A percentile compares a stretch with the other conserved stretches of the same genome.
phyloP scores from a whole-genome alignment of 306 rosid species.

The Gleditsia sinensis region DNA sequence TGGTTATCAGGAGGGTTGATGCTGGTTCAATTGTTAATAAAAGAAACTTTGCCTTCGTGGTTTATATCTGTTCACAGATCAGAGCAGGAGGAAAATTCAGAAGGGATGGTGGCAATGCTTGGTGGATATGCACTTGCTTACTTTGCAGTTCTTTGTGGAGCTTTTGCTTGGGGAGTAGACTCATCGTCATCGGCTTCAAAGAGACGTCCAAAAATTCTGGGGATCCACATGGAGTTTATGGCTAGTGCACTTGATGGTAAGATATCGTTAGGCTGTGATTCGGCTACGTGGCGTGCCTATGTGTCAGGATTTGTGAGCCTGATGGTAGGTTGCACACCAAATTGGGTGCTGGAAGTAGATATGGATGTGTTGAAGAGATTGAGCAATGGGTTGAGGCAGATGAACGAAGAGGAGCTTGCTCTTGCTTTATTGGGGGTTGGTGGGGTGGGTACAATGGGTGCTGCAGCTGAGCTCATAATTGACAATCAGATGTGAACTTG shows the following conservation, averaged over 20 bases:
- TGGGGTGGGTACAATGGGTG: constrained; percentile 79
- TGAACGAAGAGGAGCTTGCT: constrained; percentile 88
- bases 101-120: constrained; percentile 76
- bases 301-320: constrained; percentile 73
- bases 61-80: constrained; percentile 71
- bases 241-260: constrained; percentile 89
- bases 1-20: constrained; percentile 82
- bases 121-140: constrained; percentile 91
- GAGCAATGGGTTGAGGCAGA: constrained; percentile 72
- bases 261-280: constrained; percentile 77
- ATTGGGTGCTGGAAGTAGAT: constrained; percentile 84
- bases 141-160: constrained; percentile 76
- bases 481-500: constrained; percentile 42
- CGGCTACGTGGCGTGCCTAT: constrained; percentile 84
- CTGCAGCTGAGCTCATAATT: constrained; percentile 82
- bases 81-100: constrained; percentile 61
- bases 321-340: constrained; percentile 76
- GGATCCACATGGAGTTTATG: constrained; percentile 75
- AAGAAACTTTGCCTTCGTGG: constrained; percentile 93
- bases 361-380: constrained; percentile 70
- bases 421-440: constrained; percentile 67
- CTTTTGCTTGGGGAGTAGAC: constrained; percentile 90
- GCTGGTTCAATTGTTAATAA: constrained; percentile 75
- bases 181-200: constrained; percentile 72
- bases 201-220: constrained; percentile 73